Conservation (phyloP, 2,329 filamentous ascomycete species). For the Sclerotinia spermophila region DNA sequence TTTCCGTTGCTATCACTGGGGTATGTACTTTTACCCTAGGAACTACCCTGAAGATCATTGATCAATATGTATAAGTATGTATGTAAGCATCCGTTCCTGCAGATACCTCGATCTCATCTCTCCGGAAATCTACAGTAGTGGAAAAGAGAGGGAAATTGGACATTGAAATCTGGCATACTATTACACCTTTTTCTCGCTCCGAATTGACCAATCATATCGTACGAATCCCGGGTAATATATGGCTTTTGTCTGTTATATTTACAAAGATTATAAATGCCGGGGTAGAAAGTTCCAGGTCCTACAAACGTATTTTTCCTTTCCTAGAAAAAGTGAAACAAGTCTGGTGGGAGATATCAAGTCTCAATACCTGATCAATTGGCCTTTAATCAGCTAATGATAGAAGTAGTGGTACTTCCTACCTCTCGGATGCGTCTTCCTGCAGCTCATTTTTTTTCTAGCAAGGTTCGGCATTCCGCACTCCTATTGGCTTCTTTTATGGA, state of each 20-base stretch:
- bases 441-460: slow-evolving; percentile 24
- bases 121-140: slow-evolving; percentile 24
- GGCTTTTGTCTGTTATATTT: background rate
- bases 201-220: slow-evolving; percentile 26
- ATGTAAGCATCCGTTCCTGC: slow-evolving; percentile 35
- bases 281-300: background rate
- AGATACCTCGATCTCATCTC: slow-evolving; percentile 30
- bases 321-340: slow-evolving; percentile 23
- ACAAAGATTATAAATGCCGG: background rate
- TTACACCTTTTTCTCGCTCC: slow-evolving; percentile 22
- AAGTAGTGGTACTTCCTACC: slow-evolving; percentile 26
- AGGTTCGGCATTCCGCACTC: slow-evolving; percentile 7
- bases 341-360: slow-evolving; percentile 15
- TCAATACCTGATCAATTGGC: slow-evolving; percentile 15
- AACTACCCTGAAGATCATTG: slow-evolving; percentile 25
- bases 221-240: slow-evolving; percentile 14
- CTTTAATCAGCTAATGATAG: slow-evolving; percentile 15
- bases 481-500: slow-evolving; percentile 15
- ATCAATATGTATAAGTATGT: slow-evolving; percentile 27
- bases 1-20: slow-evolving; percentile 20
- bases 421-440: slow-evolving; percentile 27
- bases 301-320: slow-evolving; percentile 4
- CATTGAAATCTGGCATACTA: slow-evolving; percentile 21
- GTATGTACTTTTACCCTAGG: slow-evolving; percentile 30
- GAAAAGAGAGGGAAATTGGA: slow-evolving; percentile 26